Percentiles rank a stretch among this genome's conserved stretches.
Evolutionary conservation across 2,329 filamentous ascomycete genomes (phyloP).

Genomic region (Claviceps sp.): DNA sequence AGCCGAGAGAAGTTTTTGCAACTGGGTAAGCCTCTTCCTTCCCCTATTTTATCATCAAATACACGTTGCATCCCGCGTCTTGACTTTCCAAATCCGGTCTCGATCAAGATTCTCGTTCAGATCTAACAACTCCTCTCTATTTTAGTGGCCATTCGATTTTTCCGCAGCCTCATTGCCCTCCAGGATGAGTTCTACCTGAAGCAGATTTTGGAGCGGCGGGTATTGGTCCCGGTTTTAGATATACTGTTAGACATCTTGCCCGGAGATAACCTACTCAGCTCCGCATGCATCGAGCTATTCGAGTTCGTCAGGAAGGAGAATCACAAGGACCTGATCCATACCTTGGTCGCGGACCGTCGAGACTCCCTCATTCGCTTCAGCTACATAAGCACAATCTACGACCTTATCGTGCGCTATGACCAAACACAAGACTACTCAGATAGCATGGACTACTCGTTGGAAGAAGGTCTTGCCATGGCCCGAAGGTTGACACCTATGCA

Average conservation of each 20-base stretch:
- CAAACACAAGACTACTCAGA: conserved; percentile 56
- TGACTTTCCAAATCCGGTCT: too few relatives aligned
- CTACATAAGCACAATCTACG: conserved; percentile 75
- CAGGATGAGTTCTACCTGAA: conserved; percentile 87
- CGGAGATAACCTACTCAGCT: conserved; percentile 85
- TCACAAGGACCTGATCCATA: conserved; percentile 67
- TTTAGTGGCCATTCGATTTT: conserved; percentile 79
- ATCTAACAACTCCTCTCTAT: neutral
- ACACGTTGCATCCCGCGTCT: too few relatives aligned
- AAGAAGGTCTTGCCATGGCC: conserved; percentile 49
- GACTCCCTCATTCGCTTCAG: conserved; percentile 63
- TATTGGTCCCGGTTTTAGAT: conserved; percentile 74
- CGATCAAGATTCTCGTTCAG: too few relatives aligned
- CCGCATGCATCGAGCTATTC: conserved; percentile 86
- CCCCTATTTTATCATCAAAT: neutral
- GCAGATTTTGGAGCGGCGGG: conserved; percentile 66
- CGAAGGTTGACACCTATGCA: conserved; percentile 27
- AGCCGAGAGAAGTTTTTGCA: conserved; percentile 87
- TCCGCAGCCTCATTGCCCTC: conserved; percentile 71
- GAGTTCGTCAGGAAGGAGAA: conserved; percentile 77
- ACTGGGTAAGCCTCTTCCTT: conserved; percentile 47
- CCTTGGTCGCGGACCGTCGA: conserved; percentile 74
- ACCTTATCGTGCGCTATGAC: conserved; percentile 65
- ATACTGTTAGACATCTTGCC: conserved; percentile 78
- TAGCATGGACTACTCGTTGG: conserved; percentile 58